Conservation (phyloP, 2,329 filamentous ascomycete species). For the Lithohypha guttulata region DNA sequence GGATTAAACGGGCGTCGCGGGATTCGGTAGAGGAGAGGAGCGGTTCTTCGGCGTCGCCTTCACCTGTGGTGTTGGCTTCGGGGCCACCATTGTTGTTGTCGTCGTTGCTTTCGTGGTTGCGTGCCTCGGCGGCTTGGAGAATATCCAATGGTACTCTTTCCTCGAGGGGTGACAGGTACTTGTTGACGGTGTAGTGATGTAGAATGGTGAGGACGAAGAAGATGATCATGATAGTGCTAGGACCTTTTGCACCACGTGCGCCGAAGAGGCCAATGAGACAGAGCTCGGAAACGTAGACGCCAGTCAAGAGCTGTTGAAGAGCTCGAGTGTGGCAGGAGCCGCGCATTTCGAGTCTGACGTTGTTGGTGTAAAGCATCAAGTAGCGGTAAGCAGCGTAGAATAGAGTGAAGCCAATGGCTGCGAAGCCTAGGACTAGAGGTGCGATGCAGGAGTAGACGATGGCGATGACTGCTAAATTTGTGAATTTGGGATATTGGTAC, state of each 20-base stretch:
- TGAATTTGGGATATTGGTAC: constrained; percentile 68
- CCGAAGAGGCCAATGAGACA: constrained; percentile 79
- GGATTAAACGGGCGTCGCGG: background rate
- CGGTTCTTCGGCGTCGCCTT: constrained; percentile 20
- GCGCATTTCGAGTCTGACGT: constrained; percentile 72
- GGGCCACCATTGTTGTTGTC: constrained; percentile 11
- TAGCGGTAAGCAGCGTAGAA: constrained; percentile 85
- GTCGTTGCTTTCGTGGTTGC: constrained; percentile 36
- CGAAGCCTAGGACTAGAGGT: constrained; percentile 73
- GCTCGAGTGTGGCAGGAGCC: constrained; percentile 80
- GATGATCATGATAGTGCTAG: constrained; percentile 61
- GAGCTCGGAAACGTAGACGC: constrained; percentile 72
- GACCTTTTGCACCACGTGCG: constrained; percentile 37
- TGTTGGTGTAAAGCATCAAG: constrained; percentile 78
- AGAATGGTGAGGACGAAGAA: constrained; percentile 65
- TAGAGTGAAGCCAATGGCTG: constrained; percentile 62
- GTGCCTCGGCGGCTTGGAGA: constrained; percentile 12
- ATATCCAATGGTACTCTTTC: constrained; percentile 64
- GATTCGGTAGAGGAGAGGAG: constrained; percentile 17
- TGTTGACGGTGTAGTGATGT: constrained; percentile 53
- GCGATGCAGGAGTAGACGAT: constrained; percentile 82
- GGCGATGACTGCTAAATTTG: constrained; percentile 75
- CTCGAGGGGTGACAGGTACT: constrained; percentile 35
- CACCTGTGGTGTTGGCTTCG: too few relatives aligned
- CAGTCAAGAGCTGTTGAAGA: constrained; percentile 71